Evolutionary conservation across 805 yeast species (phyloP).

Genomic region (Pichia exigua): DNA sequence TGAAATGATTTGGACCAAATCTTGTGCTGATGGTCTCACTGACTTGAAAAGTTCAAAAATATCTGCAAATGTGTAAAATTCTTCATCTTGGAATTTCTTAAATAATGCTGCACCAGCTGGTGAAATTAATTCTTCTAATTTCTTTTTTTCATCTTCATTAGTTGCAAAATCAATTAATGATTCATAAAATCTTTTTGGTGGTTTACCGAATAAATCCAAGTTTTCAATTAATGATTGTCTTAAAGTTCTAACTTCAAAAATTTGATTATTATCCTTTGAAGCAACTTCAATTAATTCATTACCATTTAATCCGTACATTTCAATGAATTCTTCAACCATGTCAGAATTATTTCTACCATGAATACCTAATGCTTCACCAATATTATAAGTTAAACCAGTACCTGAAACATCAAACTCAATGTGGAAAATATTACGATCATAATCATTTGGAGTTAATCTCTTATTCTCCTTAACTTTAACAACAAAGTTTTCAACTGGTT

Average conservation of each 20-base stretch:
- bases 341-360: conserved; percentile 77
- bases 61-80: conserved; percentile 74
- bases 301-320: conserved; percentile 63
- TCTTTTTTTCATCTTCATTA: conserved; percentile 57
- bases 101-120: conserved; percentile 79
- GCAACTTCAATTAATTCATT: conserved; percentile 64
- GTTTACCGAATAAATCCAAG: conserved; percentile 87
- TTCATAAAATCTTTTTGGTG: conserved; percentile 92
- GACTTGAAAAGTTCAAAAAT: conserved; percentile 70
- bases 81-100: conserved; percentile 79
- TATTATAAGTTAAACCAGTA: conserved; percentile 83
- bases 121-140: conserved; percentile 56
- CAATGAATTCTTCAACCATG: conserved; percentile 61
- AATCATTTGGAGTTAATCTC: conserved; percentile 83
- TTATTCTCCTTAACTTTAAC: conserved; percentile 88
- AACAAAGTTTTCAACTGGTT: conserved; percentile 74
- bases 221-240: conserved; percentile 75
- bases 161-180: conserved; percentile 64
- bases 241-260: conserved; percentile 69
- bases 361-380: conserved; percentile 95
- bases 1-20: conserved; percentile 64
- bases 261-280: conserved; percentile 49
- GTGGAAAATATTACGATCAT: conserved; percentile 93
- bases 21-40: conserved; percentile 68
- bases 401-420: conserved; percentile 89